Percentiles rank a stretch among this genome's conserved stretches.
These are phyloP conservation scores for Candida labiduridarum DNA, from an alignment of 1,139 yeast genomes.

Conservation along the genomic window DNA sequence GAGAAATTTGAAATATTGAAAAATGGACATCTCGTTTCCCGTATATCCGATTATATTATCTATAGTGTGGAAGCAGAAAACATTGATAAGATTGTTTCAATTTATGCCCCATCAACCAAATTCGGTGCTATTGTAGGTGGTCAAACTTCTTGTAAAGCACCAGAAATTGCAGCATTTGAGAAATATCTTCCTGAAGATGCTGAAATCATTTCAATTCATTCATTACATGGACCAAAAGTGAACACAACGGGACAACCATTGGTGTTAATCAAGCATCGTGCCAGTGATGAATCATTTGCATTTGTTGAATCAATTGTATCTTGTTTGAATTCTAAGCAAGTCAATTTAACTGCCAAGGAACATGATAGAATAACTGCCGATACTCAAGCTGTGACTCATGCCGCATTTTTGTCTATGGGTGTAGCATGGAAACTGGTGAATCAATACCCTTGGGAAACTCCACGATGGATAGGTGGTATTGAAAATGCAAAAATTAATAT, in stretches of 20 bases:
- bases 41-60: constrained; percentile 77
- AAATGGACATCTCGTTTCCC: constrained; percentile 84
- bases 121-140: constrained; percentile 95
- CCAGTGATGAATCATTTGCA: constrained; percentile 53
- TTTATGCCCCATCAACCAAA: constrained; percentile 87
- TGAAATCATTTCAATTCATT: constrained; percentile 84
- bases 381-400: constrained; percentile 98
- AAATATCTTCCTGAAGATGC: constrained; percentile 71
- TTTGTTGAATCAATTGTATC: constrained; percentile 68
- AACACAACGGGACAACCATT: constrained; percentile 90
- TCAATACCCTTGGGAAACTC: constrained; percentile 92
- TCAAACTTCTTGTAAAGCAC: constrained; percentile 92
- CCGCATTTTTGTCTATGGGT: constrained; percentile 96
- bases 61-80: constrained; percentile 91
- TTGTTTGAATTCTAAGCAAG: constrained; percentile 77
- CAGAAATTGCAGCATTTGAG: constrained; percentile 88
- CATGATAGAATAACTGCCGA: constrained; percentile 97
- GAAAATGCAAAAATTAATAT: constrained; percentile 96
- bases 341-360: constrained; percentile 76
- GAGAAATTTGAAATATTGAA: constrained; percentile 55
- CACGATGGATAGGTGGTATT: constrained; percentile 87
- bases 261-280: constrained; percentile 79
- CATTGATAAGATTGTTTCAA: constrained; percentile 66
- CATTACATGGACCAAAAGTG: constrained; percentile 93
- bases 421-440: constrained; percentile 86